A percentile compares a stretch with the other conserved stretches of the same genome.
Conservation (phyloP, 2,329 filamentous ascomycete species). For the Penicillium sp. region DNA sequence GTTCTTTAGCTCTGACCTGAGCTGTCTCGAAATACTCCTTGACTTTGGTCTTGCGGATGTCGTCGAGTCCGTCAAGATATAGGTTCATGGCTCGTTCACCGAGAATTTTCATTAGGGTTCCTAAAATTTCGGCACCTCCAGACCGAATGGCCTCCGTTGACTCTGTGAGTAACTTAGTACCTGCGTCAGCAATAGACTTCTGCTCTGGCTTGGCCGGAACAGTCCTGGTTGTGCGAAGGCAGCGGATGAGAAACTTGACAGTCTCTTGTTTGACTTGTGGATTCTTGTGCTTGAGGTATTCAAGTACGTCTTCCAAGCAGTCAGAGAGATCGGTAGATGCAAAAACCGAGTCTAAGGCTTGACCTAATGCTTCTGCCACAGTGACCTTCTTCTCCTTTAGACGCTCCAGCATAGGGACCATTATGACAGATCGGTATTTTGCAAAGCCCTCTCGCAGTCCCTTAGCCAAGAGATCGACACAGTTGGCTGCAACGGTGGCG, state of each 20-base stretch:
- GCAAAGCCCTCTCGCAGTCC: slow-evolving; percentile 77
- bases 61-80: slow-evolving; percentile 88
- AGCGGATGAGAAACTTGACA: slow-evolving; percentile 89
- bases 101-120: slow-evolving; percentile 98
- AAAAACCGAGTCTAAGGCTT: slow-evolving; percentile 76
- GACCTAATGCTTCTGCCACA: slow-evolving; percentile 84
- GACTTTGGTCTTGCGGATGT: slow-evolving; percentile 93
- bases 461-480: slow-evolving; percentile 85
- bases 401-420: slow-evolving; percentile 90
- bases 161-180: slow-evolving; percentile 88
- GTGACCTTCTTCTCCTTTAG: slow-evolving; percentile 95
- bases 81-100: slow-evolving; percentile 94
- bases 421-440: slow-evolving; percentile 79
- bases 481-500: slow-evolving; percentile 89
- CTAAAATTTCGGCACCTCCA: slow-evolving; percentile 87
- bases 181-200: slow-evolving; percentile 80
- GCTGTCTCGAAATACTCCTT: slow-evolving; percentile 87
- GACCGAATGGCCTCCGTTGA: slow-evolving; percentile 83
- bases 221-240: slow-evolving; percentile 78
- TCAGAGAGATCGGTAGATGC: slow-evolving; percentile 73
- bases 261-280: slow-evolving; percentile 97
- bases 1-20: slow-evolving; percentile 86
- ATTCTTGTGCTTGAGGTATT: slow-evolving; percentile 91
- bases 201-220: slow-evolving; percentile 86
- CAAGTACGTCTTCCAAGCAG: slow-evolving; percentile 85